phyloP scores from a whole-genome alignment of 345 rosid species.

The Populus tremula region DNA sequence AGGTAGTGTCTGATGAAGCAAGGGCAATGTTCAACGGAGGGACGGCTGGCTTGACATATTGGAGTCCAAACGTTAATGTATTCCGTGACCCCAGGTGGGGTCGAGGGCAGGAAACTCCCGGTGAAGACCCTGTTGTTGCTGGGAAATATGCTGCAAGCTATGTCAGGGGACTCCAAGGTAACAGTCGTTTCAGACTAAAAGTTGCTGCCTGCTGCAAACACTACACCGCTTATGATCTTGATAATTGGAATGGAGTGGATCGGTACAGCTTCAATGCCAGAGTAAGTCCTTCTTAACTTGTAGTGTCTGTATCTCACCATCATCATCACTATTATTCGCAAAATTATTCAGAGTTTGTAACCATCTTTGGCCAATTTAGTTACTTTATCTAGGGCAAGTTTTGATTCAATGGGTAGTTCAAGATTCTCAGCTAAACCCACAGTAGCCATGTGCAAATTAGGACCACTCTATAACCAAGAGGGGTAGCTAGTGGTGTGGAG shows the following conservation, averaged over 20 bases:
- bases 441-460: not conserved
- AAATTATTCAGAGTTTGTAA: not conserved
- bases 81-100: constrained; percentile 37
- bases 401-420: not conserved
- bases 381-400: not conserved
- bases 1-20: constrained; percentile 39
- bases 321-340: not conserved
- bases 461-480: not conserved
- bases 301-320: not conserved
- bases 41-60: constrained; percentile 28
- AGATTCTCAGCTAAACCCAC: not conserved
- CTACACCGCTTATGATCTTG: constrained; percentile 94
- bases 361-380: not conserved
- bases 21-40: constrained; percentile 39
- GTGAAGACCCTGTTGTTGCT: constrained; percentile 31
- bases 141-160: constrained; percentile 33
- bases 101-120: constrained; percentile 36
- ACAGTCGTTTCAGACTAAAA: constrained; percentile 54
- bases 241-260: constrained; percentile 87
- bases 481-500: not conserved
- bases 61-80: constrained; percentile 36
- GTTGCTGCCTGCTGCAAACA: constrained; percentile 98
- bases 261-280: constrained; percentile 83
- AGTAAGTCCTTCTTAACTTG: constrained; percentile 36
- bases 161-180: constrained; percentile 37